A percentile compares a stretch with the other conserved stretches of the same genome.
phyloP scores from a whole-genome alignment of 176 grass and related monocot genomes.

The Eragrostis curvula region DNA sequence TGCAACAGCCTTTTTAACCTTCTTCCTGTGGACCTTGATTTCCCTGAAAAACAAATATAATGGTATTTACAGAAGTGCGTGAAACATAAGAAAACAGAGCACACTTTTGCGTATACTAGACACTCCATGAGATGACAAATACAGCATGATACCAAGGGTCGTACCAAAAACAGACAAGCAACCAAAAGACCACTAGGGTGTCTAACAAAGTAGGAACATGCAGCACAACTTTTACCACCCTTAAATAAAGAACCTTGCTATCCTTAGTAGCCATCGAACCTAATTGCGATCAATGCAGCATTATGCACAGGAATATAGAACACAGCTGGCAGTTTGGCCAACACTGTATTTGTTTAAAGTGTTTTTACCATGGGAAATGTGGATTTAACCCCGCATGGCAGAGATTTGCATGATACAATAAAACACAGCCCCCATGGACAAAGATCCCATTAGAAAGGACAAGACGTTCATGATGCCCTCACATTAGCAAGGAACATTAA shows the following conservation, averaged over 20 bases:
- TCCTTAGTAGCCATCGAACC: not conserved
- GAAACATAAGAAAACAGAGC: not conserved
- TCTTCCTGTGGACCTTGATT: conserved; percentile 68
- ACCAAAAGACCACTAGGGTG: not conserved
- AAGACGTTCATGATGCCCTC: too few species aligned
- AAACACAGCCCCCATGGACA: not conserved
- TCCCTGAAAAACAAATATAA: conserved; percentile 54
- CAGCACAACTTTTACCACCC: not conserved
- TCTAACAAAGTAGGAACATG: not conserved
- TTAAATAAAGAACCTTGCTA: not conserved
- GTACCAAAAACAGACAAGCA: not conserved
- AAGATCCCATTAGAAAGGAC: too few species aligned
- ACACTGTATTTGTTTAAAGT: not conserved
- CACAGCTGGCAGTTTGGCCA: conserved; percentile 7
- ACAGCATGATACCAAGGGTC: not conserved
- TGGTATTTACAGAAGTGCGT: not conserved
- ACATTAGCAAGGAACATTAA: too few species aligned
- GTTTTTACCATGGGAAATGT: not conserved
- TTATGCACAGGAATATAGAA: not conserved
- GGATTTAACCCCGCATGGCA: not conserved
- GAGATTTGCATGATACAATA: not conserved
- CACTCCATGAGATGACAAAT: not conserved
- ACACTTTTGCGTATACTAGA: not conserved
- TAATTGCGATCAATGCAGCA: not conserved
- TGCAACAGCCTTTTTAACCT: conserved; percentile 86